Evolutionary conservation across 1,139 yeast genomes (phyloP).

Genomic region (Candida mesenterica): DNA sequence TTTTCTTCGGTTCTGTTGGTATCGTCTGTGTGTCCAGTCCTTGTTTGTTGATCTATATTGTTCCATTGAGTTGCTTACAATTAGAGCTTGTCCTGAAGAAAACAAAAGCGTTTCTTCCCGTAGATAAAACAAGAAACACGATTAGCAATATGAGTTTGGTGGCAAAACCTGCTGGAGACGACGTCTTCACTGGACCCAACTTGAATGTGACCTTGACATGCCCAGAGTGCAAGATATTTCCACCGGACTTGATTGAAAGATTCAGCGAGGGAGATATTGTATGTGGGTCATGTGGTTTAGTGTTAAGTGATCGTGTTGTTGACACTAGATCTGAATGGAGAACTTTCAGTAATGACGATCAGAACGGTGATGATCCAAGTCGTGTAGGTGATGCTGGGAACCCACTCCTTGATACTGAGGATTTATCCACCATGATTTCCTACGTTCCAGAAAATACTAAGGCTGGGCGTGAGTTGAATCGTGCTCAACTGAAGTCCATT

Average conservation of each 20-base stretch:
- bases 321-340: constrained; percentile 99
- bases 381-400: constrained; percentile 99
- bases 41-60: neutral
- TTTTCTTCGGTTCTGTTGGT: constrained; percentile 2
- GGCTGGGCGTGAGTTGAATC: constrained; percentile 80
- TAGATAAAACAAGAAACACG: neutral
- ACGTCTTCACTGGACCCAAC: constrained; percentile 55
- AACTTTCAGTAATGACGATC: constrained; percentile 95
- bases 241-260: constrained; percentile 93
- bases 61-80: constrained; percentile 2
- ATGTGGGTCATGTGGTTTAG: constrained; percentile 95
- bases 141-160: constrained; percentile 6
- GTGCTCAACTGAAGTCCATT: constrained; percentile 84
- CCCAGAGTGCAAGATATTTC: constrained; percentile 93
- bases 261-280: constrained; percentile 98
- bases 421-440: constrained; percentile 89
- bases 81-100: neutral
- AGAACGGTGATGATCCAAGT: constrained; percentile 96
- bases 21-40: neutral
- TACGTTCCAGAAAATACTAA: constrained; percentile 75
- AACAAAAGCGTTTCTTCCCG: neutral
- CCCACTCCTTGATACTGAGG: constrained; percentile 88
- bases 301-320: constrained; percentile 85
- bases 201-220: constrained; percentile 87
- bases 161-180: constrained; percentile 5